Base-by-base conservation (phyloP, 1,139 yeast species). In the Blastobotrys apis region DNA sequence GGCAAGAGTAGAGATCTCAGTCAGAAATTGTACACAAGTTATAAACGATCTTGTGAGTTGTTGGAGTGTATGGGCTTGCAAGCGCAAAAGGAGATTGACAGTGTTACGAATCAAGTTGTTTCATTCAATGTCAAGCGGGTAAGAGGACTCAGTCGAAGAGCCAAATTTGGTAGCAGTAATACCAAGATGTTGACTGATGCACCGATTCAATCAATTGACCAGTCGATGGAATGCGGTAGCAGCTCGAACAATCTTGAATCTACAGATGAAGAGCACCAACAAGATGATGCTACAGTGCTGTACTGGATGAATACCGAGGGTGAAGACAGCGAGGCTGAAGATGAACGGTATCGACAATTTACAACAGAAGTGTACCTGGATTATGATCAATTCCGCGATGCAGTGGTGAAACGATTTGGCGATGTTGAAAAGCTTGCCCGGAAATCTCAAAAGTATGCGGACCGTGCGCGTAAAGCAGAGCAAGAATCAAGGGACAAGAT, bases 391-490 rank as follows among this genome's bases (percentile, higher is more conserved):
- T 80, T 83, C 56, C 72, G 80, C 41, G 74, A 75, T 39, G 81
- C 88, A 1, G 80, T 88, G 2, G 72, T 81, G 27, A 81, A 83
- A 58, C 72, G 98, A 49, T 88, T 92, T 58, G 78, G 77, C 48
- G 97, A 90, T 59, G 94, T 90, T 41, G 97, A 92, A 62, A 80
- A 83, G n/a, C 73, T 88, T 54, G 97, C 97, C 1, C 81, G 94
- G 57, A 84, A 80, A 57, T 73, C 86, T 48, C 85, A 90, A 47
- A 59, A 67, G 41, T 71, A 75, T 45, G 69, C 75, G 44, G 75
- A 74, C 51, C 53, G 53, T n/a, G 52, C 58, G 3, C 59, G 56
- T 22, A 46, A 51, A n/a, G 52, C 74, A 32, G 60, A 65, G 34
- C 59, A 65, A 38, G 73, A 69, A 44, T 45, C 68, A 5, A 63